Conservation (phyloP, 2,329 filamentous ascomycete genomes). For the Pseudocercospora crystallina region DNA sequence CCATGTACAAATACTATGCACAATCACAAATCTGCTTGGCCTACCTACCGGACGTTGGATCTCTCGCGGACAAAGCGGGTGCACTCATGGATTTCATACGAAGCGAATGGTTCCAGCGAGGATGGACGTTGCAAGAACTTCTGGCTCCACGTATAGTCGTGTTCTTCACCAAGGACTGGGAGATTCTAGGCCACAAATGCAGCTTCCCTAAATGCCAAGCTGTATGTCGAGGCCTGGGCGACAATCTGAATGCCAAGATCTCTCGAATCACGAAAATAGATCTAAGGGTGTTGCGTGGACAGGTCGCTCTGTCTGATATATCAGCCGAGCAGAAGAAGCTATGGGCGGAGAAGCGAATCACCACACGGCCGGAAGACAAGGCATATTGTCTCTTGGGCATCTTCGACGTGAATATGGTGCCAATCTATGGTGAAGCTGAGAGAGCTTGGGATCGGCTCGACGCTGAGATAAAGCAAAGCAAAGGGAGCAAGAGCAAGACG, state of each 20-base stretch:
- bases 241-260: slow-evolving; percentile 2
- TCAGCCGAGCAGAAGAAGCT: slow-evolving; percentile 10
- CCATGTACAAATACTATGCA: slow-evolving; percentile 26
- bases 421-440: slow-evolving; percentile 43
- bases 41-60: slow-evolving; percentile 16
- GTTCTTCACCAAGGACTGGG: slow-evolving; percentile 11
- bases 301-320: background rate
- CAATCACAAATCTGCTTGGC: slow-evolving; percentile 20
- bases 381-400: slow-evolving; percentile 49
- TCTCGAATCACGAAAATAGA: slow-evolving; percentile 13
- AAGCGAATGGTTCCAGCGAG: slow-evolving; percentile 7
- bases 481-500: background rate
- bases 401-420: slow-evolving; percentile 45
- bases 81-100: slow-evolving; percentile 2
- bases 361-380: slow-evolving; percentile 40
- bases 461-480: slow-evolving; percentile 8
- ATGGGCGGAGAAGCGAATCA: slow-evolving; percentile 15
- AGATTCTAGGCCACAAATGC: slow-evolving; percentile 13
- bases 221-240: background rate
- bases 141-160: slow-evolving; percentile 5
- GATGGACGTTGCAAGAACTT: slow-evolving; percentile 11
- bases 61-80: background rate
- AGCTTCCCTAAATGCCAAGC: background rate
- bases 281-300: slow-evolving; percentile 12
- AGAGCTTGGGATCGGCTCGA: slow-evolving; percentile 11